phyloP scores from a whole-genome alignment of 1,139 yeast species.

The Yamadazyma membranifaciens region DNA sequence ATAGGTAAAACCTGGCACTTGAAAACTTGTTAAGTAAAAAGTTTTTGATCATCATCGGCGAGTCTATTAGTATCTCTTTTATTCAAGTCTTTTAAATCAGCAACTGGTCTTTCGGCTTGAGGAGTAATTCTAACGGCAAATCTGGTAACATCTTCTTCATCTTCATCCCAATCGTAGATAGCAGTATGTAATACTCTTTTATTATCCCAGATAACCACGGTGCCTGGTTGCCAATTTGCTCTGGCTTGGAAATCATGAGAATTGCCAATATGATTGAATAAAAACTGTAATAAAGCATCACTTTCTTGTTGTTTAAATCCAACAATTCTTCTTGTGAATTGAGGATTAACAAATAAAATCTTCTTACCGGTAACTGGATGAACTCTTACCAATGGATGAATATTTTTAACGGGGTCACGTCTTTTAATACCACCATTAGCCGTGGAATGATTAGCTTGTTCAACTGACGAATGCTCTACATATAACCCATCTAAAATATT shows the following conservation, averaged over 20 bases:
- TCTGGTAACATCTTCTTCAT: slow-evolving; percentile 45
- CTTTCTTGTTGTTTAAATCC: slow-evolving; percentile 67
- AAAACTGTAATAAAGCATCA: slow-evolving; percentile 50
- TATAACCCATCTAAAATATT: slow-evolving; percentile 54
- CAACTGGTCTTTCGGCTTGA: slow-evolving; percentile 51
- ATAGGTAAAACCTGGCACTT: too few relatives aligned
- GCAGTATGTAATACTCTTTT: slow-evolving; percentile 65
- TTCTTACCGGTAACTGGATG: slow-evolving; percentile 69
- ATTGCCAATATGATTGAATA: slow-evolving; percentile 47
- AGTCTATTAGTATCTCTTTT: slow-evolving; percentile 14
- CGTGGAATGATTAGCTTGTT: slow-evolving; percentile 57
- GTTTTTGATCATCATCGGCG: slow-evolving; percentile 4
- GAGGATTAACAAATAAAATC: slow-evolving; percentile 54
- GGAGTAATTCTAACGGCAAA: slow-evolving; percentile 71
- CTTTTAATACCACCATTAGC: slow-evolving; percentile 57
- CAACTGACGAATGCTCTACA: slow-evolving; percentile 63
- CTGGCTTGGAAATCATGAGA: slow-evolving; percentile 39
- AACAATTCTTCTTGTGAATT: slow-evolving; percentile 58
- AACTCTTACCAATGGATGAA: slow-evolving; percentile 66
- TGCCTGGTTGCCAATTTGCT: slow-evolving; percentile 38
- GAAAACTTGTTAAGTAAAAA: too few relatives aligned
- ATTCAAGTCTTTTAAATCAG: slow-evolving; percentile 33
- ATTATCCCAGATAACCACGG: slow-evolving; percentile 73
- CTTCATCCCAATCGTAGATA: slow-evolving; percentile 52
- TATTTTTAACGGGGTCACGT: slow-evolving; percentile 53